These are phyloP conservation scores for Juglanconis sp. DNA, from an alignment of 2,329 filamentous ascomycete genomes.

Conservation along the genomic window DNA sequence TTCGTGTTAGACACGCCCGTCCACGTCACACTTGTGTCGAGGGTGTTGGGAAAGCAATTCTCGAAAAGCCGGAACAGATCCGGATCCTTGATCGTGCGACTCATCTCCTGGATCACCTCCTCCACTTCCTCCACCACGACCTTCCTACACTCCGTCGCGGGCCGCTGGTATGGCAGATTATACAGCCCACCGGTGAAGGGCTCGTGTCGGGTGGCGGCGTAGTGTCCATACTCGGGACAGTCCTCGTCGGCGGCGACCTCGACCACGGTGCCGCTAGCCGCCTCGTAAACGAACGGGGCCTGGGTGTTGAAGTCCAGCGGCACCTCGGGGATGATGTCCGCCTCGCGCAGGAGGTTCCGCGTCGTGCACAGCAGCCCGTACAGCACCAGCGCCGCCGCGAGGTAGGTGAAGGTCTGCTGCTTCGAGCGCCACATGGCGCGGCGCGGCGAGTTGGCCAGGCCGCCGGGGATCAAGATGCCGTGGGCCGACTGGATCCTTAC, in stretches of 20 bases:
- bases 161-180: conserved; percentile 44
- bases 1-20: conserved; percentile 52
- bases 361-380: conserved; percentile 13
- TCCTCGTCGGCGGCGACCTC: conserved; percentile 8
- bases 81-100: conserved; percentile 29
- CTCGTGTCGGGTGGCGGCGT: conserved; percentile 27
- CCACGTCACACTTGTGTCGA: conserved; percentile 70
- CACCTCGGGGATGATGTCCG: conserved; percentile 2
- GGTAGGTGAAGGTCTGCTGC: conserved; percentile 12
- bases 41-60: conserved; percentile 72
- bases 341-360: conserved; percentile 10
- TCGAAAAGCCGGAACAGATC: conserved; percentile 73
- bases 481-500: conserved; percentile 17
- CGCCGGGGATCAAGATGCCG: conserved; percentile 17
- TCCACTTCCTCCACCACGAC: conserved; percentile 71
- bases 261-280: neutral
- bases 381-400: conserved; percentile 12
- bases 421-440: conserved; percentile 16
- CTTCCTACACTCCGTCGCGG: conserved; percentile 64
- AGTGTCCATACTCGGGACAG: conserved; percentile 30
- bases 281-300: neutral
- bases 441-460: conserved; percentile 10
- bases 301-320: neutral
- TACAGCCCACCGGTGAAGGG: conserved; percentile 29
- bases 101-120: conserved; percentile 53